Percentiles rank a stretch among this genome's conserved stretches.
Conservation (phyloP, 2,329 filamentous ascomycete genomes). For the Lizonia empirigonia region DNA sequence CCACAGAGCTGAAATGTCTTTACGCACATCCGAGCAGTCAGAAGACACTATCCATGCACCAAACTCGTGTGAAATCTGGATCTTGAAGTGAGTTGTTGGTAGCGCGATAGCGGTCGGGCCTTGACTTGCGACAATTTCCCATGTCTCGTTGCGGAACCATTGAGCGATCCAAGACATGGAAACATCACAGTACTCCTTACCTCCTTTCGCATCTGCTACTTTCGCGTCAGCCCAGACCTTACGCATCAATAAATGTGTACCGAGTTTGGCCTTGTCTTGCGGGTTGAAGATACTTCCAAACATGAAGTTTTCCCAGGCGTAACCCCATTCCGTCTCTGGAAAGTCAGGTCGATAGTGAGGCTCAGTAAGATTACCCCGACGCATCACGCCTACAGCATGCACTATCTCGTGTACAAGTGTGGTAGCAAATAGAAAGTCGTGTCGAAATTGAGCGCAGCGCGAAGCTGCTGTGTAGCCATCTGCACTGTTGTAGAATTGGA, state of each 20-base stretch:
- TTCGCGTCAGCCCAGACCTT: constrained; percentile 35
- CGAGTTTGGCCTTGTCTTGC: constrained; percentile 23
- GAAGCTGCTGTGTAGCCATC: constrained; percentile 30
- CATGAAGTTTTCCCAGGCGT: constrained; percentile 47
- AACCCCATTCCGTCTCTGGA: constrained; percentile 41
- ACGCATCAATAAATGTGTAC: constrained; percentile 34
- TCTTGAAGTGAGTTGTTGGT: constrained; percentile 35
- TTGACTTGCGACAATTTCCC: constrained; percentile 28
- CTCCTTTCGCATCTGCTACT: constrained; percentile 21
- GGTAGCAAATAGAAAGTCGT: constrained; percentile 42
- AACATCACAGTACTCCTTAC: constrained; percentile 40
- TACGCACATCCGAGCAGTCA: constrained; percentile 17
- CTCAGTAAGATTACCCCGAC: constrained; percentile 36
- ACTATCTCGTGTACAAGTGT: constrained; percentile 43
- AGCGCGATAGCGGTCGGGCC: constrained; percentile 29
- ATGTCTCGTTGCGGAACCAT: constrained; percentile 46
- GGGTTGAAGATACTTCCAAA: constrained; percentile 44
- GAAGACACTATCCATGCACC: constrained; percentile 28
- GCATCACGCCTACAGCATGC: constrained; percentile 44
- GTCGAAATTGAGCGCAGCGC: constrained; percentile 38
- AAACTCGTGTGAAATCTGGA: constrained; percentile 19
- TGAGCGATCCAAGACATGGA: constrained; percentile 43
- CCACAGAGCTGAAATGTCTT: constrained; percentile 17
- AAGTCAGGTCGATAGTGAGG: constrained; percentile 32
- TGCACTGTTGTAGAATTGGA: constrained; percentile 23